These are phyloP conservation scores for Microbotryomycetes sp. DNA, from an alignment of 1,284 basidiomycete genomes.

Conservation along the genomic window DNA sequence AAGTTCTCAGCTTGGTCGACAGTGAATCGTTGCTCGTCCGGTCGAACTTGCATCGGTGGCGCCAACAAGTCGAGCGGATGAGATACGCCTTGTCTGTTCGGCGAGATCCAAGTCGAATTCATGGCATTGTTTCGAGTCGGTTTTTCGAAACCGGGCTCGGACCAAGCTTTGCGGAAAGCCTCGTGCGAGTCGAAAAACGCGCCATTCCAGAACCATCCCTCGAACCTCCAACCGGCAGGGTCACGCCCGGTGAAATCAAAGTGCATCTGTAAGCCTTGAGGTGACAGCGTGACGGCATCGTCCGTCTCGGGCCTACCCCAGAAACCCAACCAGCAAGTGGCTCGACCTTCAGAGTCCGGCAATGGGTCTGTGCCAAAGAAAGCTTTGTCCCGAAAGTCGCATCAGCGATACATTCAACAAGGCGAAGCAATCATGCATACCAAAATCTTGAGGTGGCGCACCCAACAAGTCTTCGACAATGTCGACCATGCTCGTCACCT, in stretches of 20 bases:
- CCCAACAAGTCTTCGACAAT: conserved; percentile 30
- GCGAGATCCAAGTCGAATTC: conserved; percentile 33
- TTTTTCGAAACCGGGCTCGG: conserved; percentile 31
- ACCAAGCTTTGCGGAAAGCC: conserved; percentile 38
- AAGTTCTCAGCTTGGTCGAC: conserved; percentile 37
- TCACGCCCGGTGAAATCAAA: conserved; percentile 37
- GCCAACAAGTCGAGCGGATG: conserved; percentile 33
- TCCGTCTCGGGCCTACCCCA: conserved; percentile 23
- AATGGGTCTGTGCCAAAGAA: conserved; percentile 32
- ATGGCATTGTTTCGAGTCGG: conserved; percentile 23
- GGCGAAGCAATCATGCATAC: not conserved
- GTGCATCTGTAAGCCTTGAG: conserved; percentile 36
- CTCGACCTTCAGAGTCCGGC: conserved; percentile 33
- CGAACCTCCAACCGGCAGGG: conserved; percentile 29
- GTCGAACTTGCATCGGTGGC: conserved; percentile 37
- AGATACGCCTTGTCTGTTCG: conserved; percentile 27
- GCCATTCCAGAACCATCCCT: conserved; percentile 32
- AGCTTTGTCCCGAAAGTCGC: too few relatives aligned
- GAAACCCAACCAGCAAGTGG: conserved; percentile 12
- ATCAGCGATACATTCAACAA: too few relatives aligned
- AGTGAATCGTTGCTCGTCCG: conserved; percentile 38
- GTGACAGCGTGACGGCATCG: conserved; percentile 36
- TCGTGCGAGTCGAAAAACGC: conserved; percentile 35
- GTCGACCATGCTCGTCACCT: conserved; percentile 30
- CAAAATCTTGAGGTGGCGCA: not conserved